Evolutionary conservation across 345 rosid species (phyloP), one percentile per base, ranked within the genome.

Genomic region (Schrenkiella parvula): DNA sequence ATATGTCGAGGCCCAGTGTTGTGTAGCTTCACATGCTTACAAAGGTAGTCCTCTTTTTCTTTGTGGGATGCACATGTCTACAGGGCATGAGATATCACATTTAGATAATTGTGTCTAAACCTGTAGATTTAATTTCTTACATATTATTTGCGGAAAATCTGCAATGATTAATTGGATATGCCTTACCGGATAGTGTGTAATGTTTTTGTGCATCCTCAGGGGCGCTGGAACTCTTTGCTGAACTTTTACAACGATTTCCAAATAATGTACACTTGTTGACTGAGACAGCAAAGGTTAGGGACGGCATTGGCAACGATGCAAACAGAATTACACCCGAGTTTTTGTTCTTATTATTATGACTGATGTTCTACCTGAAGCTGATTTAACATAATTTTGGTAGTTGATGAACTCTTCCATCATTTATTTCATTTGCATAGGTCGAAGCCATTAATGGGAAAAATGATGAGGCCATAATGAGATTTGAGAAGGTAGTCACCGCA

Each of bases 381-480:
- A 60, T 62, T n/a, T 35, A 52, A 26, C 64, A 59, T 66, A 50
- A 29, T 8, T 53, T 59, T 32, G 59, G 3, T 48, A 52, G 54
- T 35, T 75, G 43, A 55, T 68, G 71, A 68, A 77, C 64, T 78
- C 25, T 59, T 52, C 14, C 43, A 56, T 73, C 38, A 57, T 78
- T 21, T 74, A 64, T 82, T 38, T 76, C 41, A 66, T 78, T 9
- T 81, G 65, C 79, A 42, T 69, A 95, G 99, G 87, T 90, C 68
- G 96, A 91, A 79, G 98, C 99, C 80, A 95, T 95, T 77, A 82
- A 79, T 71, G 99, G 98, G 58, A 95, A 95, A 85, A 91, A 79
- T 35, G 97, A 95, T 26, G 98, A 89, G 60, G 99, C 99, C 48
- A 79, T 89, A 71, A 78, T 81, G 84, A 87, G 87, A 75, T 95